Evolutionary conservation across 2,329 filamentous ascomycete species (phyloP).

Genomic region (Neofusicoccum cordaticola): DNA sequence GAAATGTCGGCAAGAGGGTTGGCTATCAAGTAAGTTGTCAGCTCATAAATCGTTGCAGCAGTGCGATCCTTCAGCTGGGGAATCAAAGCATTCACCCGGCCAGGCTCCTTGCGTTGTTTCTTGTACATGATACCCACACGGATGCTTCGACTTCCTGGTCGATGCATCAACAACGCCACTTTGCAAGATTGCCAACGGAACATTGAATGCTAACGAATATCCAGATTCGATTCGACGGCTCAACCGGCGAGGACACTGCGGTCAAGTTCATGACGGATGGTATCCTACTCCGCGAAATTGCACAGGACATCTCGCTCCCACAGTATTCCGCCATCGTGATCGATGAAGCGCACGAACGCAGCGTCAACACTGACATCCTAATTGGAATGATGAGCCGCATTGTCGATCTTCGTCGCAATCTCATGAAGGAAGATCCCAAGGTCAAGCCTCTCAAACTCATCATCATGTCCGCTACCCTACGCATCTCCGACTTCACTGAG

Average conservation of each 20-base stretch:
- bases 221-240: slow-evolving; percentile 85
- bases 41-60: no score
- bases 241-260: slow-evolving; percentile 72
- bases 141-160: no score
- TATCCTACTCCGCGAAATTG: slow-evolving; percentile 86
- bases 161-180: neutral
- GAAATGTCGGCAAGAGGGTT: slow-evolving; percentile 71
- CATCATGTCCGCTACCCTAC: slow-evolving; percentile 95
- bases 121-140: no score
- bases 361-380: slow-evolving; percentile 96
- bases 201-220: neutral
- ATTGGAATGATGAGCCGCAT: slow-evolving; percentile 95
- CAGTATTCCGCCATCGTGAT: slow-evolving; percentile 95
- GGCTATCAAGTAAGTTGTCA: slow-evolving; percentile 60
- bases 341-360: slow-evolving; percentile 95
- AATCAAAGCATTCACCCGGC: no score
- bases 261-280: slow-evolving; percentile 99
- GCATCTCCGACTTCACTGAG: slow-evolving; percentile 84
- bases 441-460: slow-evolving; percentile 80
- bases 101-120: no score
- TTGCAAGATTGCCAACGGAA: neutral
- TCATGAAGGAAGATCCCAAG: slow-evolving; percentile 68
- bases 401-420: slow-evolving; percentile 74
- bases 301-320: slow-evolving; percentile 79
- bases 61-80: no score